Percentiles rank a stretch among this genome's conserved stretches.
These are phyloP conservation scores for Pythium biforme DNA, from an alignment of 352 stramenopile genomes.

Conservation along the genomic window DNA sequence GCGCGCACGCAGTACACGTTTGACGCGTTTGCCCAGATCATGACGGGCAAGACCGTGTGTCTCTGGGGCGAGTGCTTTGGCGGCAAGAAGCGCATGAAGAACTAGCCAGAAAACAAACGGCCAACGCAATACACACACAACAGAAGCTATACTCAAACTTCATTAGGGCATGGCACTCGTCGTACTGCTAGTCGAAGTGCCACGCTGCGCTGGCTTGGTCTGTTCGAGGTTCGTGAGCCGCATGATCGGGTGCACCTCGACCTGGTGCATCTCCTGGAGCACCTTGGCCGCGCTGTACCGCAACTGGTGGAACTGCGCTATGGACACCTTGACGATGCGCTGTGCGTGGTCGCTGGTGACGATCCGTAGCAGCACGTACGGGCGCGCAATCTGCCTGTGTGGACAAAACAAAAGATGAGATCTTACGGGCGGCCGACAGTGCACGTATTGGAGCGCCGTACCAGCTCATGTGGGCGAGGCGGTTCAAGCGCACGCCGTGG, in stretches of 20 bases:
- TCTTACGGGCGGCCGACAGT: too few species aligned
- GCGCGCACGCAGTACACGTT: constrained; percentile 59
- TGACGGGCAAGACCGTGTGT: constrained; percentile 79
- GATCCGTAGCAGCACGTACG: constrained; percentile 47
- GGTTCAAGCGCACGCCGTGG: constrained; percentile 18
- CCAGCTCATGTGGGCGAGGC: constrained; percentile 42
- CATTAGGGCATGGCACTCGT: background rate
- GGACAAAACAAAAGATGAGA: too few species aligned
- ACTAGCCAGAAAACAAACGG: constrained; percentile 38
- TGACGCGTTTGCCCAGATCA: constrained; percentile 73
- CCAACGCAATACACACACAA: background rate
- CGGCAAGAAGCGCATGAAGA: constrained; percentile 87
- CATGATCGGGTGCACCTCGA: constrained; percentile 79
- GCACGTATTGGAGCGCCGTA: too few species aligned
- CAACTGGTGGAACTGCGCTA: constrained; percentile 73
- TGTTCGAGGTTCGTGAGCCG: constrained; percentile 52
- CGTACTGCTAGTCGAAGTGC: background rate
- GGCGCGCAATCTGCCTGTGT: constrained; percentile 15
- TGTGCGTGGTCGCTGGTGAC: constrained; percentile 46
- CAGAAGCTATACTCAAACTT: background rate
- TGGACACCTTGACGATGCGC: constrained; percentile 44
- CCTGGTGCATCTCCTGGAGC: constrained; percentile 72
- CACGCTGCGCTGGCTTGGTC: background rate
- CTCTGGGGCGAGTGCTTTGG: constrained; percentile 86
- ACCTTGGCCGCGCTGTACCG: constrained; percentile 74